Conservation (phyloP, 1,284 basidiomycete species). For the Crucibulum parvulum region DNA sequence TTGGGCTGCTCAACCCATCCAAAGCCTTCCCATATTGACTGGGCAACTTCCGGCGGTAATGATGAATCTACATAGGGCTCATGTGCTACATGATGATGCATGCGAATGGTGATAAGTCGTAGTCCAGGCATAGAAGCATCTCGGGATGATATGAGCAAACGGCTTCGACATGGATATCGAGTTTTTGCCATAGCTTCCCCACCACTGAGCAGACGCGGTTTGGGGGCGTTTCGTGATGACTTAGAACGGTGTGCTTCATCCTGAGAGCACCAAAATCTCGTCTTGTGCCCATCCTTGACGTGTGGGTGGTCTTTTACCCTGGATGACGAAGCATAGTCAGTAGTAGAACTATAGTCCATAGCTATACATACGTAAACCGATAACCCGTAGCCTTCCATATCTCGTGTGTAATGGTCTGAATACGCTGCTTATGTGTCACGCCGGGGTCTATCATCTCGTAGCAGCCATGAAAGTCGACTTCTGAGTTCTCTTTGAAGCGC, state of each 20-base stretch:
- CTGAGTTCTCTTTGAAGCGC: slow-evolving; percentile 32
- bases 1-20: slow-evolving; percentile 18
- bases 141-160: slow-evolving; percentile 49
- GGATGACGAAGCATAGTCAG: background rate
- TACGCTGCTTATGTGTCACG: slow-evolving; percentile 45
- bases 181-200: slow-evolving; percentile 45
- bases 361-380: slow-evolving; percentile 48
- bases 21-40: slow-evolving; percentile 36
- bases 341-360: background rate
- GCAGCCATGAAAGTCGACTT: slow-evolving; percentile 46
- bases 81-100: slow-evolving; percentile 50
- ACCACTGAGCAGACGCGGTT: slow-evolving; percentile 40
- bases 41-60: slow-evolving; percentile 39
- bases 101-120: slow-evolving; percentile 43
- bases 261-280: slow-evolving; percentile 54
- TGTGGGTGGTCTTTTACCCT: slow-evolving; percentile 56
- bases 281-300: slow-evolving; percentile 51
- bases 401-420: slow-evolving; percentile 46
- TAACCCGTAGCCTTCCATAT: slow-evolving; percentile 55
- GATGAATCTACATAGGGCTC: slow-evolving; percentile 47
- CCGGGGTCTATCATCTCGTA: slow-evolving; percentile 36
- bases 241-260: slow-evolving; percentile 49
- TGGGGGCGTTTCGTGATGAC: slow-evolving; percentile 33
- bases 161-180: slow-evolving; percentile 49
- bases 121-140: slow-evolving; percentile 30